A percentile compares a stretch with the other conserved stretches of the same genome.
Conservation (phyloP, 371 early-diverging fungal genomes). For the Mortierella sp. region DNA sequence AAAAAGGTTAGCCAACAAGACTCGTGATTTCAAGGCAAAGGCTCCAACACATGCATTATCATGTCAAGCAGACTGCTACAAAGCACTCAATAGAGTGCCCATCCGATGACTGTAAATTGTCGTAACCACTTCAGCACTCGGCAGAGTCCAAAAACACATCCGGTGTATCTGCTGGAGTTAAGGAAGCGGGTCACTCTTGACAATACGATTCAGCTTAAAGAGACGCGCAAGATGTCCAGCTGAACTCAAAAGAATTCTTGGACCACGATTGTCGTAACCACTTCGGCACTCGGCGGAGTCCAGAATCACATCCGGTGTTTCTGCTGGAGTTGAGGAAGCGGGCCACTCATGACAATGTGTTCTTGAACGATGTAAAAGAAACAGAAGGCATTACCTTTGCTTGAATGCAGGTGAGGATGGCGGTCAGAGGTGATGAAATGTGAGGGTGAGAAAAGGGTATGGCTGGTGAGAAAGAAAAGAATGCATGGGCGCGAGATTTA, state of each 20-base stretch:
- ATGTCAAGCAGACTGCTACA: slow-evolving; percentile 2
- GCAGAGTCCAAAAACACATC: no score
- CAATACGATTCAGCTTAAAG: background rate
- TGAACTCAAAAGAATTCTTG: no score
- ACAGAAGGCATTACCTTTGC: no score
- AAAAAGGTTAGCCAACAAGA: background rate
- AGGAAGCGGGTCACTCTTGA: slow-evolving; percentile 17
- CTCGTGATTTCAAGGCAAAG: no score
- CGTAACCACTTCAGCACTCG: slow-evolving; percentile 17
- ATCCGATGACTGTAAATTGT: slow-evolving; percentile 11
- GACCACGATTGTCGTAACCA: slow-evolving; percentile 24
- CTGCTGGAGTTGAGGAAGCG: slow-evolving; percentile 19
- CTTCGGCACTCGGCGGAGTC: slow-evolving; percentile 15
- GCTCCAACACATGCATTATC: no score
- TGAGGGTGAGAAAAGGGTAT: no score
- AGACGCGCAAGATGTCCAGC: no score
- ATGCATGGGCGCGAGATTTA: no score
- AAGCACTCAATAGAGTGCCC: background rate
- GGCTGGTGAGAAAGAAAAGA: no score
- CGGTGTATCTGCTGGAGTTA: slow-evolving; percentile 16
- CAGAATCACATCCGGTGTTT: no score
- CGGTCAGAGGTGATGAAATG: no score
- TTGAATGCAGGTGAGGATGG: no score
- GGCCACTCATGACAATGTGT: slow-evolving; percentile 11
- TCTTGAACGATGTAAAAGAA: background rate